Conservation (phyloP, 208 protist species). For the Leishmania mexicana region DNA sequence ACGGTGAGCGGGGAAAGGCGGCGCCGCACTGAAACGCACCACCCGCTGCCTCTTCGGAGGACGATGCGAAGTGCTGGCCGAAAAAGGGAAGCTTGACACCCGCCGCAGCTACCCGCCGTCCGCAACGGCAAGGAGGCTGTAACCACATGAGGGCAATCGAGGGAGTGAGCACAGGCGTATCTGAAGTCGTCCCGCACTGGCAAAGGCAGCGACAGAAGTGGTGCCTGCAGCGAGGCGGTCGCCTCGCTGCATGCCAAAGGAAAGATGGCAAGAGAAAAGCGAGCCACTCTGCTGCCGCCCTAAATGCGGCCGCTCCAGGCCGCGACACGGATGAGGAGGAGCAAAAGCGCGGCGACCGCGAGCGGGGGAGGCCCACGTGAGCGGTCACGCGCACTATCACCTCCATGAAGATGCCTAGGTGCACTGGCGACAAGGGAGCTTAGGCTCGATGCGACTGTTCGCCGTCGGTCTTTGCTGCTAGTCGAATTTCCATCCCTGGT, state of each 20-base stretch:
- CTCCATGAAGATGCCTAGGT: not conserved
- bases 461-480: not conserved
- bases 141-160: not conserved
- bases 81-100: not conserved
- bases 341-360: not conserved
- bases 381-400: not conserved
- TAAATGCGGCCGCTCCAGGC: no score
- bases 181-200: not conserved
- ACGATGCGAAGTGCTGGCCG: not conserved
- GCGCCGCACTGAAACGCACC: not conserved
- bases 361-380: not conserved
- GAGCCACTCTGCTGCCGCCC: not conserved
- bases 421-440: not conserved
- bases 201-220: not conserved
- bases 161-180: not conserved
- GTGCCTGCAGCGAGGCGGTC: not conserved
- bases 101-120: not conserved
- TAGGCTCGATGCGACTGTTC: not conserved
- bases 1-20: slow-evolving; percentile 13
- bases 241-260: not conserved
- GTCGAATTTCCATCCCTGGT: not conserved
- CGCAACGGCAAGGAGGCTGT: not conserved
- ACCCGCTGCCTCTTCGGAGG: not conserved
- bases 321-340: not conserved
- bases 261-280: not conserved